A percentile compares a stretch with the other conserved stretches of the same genome.
Evolutionary conservation across 768 basidiomycete species (phyloP).

Genomic region (Termitomyces sp.): DNA sequence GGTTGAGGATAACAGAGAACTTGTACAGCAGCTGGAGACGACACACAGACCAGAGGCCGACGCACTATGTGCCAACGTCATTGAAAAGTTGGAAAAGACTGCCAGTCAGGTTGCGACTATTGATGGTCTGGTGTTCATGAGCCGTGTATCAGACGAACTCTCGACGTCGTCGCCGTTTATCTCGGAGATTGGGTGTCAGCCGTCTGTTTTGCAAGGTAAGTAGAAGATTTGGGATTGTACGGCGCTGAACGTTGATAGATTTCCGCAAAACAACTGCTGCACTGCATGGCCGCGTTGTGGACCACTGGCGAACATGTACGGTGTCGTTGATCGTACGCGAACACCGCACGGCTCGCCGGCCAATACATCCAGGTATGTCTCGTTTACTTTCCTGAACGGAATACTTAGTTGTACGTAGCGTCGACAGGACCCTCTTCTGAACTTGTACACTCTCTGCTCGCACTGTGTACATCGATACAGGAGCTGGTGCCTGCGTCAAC

Average conservation of each 20-base stretch:
- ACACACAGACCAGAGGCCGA: conserved; percentile 49
- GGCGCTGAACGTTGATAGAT: conserved; percentile 25
- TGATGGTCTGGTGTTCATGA: conserved; percentile 38
- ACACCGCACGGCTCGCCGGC: conserved; percentile 14
- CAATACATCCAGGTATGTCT: conserved; percentile 19
- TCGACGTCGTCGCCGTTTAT: conserved; percentile 38
- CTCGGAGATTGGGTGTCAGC: conserved; percentile 35
- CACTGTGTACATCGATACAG: conserved; percentile 47
- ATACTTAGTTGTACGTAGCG: conserved; percentile 5
- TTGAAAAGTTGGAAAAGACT: conserved; percentile 32
- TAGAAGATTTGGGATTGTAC: background rate
- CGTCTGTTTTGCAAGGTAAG: conserved; percentile 21
- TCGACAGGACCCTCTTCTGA: conserved; percentile 42
- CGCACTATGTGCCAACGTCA: conserved; percentile 34
- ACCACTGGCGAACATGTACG: conserved; percentile 47
- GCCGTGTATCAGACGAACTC: conserved; percentile 44
- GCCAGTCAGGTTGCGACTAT: conserved; percentile 24
- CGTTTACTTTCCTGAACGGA: background rate
- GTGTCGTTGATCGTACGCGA: conserved; percentile 27
- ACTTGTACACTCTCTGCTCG: conserved; percentile 49
- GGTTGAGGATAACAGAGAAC: conserved; percentile 22
- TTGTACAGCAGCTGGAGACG: conserved; percentile 35
- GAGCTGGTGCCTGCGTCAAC: conserved; percentile 45
- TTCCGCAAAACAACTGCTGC: conserved; percentile 37
- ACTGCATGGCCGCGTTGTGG: conserved; percentile 40